Evolutionary conservation across 73 alveolate genomes (phyloP).

Genomic region (Strombidium stylifer): DNA sequence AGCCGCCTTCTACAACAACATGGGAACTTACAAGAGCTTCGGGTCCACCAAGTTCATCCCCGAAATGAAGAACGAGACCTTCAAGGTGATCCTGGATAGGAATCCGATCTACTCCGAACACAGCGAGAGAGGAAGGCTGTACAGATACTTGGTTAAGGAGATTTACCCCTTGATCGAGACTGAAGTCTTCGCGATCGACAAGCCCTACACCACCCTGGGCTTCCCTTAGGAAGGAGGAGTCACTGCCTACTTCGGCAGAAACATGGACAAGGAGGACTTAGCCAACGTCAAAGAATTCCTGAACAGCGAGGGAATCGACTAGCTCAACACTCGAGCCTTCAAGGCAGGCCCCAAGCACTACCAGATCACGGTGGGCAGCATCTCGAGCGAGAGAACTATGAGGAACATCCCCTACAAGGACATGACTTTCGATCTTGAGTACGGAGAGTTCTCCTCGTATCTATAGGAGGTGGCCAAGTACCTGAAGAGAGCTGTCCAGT

Average conservation of each 20-base stretch:
- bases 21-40: conserved; percentile 70
- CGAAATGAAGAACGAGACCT: conserved; percentile 52
- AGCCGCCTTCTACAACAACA: conserved; percentile 73
- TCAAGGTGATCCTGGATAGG: conserved; percentile 53
- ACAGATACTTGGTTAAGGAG: conserved; percentile 17
- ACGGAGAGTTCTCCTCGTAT: conserved; percentile 78
- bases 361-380: conserved; percentile 37
- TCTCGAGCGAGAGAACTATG: conserved; percentile 1
- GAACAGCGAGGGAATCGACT: background rate
- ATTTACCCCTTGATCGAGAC: conserved; percentile 26
- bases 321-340: conserved; percentile 30
- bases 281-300: conserved; percentile 41
- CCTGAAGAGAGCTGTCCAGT: conserved; percentile 60
- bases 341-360: conserved; percentile 21
- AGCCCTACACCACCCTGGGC: conserved; percentile 29
- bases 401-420: conserved; percentile 23
- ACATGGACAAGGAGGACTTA: conserved; percentile 27
- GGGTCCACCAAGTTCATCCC: conserved; percentile 84
- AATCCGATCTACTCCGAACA: conserved; percentile 28
- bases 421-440: conserved; percentile 37
- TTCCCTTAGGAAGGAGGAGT: conserved; percentile 48
- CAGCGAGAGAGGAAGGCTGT: conserved; percentile 25
- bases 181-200: conserved; percentile 32
- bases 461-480: conserved; percentile 58
- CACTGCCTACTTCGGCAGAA: conserved; percentile 50